Conservation (phyloP, 2,329 filamentous ascomycete species). For the Sarocladiaceae sp. region DNA sequence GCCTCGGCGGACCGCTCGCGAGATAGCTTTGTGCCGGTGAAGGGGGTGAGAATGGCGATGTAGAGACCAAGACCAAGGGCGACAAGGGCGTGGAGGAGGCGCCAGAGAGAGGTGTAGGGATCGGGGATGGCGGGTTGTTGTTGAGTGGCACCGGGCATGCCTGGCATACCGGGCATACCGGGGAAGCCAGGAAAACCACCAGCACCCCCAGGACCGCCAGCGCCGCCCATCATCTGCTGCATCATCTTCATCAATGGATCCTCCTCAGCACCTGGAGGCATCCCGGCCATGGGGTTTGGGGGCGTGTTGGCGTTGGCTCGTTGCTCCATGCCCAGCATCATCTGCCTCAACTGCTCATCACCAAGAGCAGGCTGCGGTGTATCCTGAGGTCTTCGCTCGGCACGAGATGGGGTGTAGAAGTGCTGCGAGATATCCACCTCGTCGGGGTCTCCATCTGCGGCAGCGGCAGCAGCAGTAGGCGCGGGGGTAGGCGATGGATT, state of each 20-base stretch:
- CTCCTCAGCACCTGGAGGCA: slow-evolving; percentile 19
- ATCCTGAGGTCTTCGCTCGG: slow-evolving; percentile 11
- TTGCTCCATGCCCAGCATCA: slow-evolving; percentile 57
- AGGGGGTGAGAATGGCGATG: slow-evolving; percentile 60
- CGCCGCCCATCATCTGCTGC: slow-evolving; percentile 60
- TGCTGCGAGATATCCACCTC: slow-evolving; percentile 77
- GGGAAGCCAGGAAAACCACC: slow-evolving; percentile 27
- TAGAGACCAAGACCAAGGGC: slow-evolving; percentile 65
- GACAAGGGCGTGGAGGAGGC: slow-evolving; percentile 66
- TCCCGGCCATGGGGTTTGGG: slow-evolving; percentile 6
- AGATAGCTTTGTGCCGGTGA: slow-evolving; percentile 58
- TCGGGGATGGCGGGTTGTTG: slow-evolving; percentile 24
- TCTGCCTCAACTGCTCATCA: slow-evolving; percentile 57
- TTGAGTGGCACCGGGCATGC: slow-evolving; percentile 36
- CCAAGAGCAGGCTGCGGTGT: slow-evolving; percentile 29
- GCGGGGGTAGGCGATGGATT: slow-evolving; percentile 23
- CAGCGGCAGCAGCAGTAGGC: slow-evolving; percentile 26
- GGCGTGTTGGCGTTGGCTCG: slow-evolving; percentile 21
- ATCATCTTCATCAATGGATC: slow-evolving; percentile 58
- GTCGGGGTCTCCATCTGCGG: slow-evolving; percentile 55
- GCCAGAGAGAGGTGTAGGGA: slow-evolving; percentile 53
- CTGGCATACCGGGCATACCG: slow-evolving; percentile 36
- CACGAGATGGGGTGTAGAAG: slow-evolving; percentile 52
- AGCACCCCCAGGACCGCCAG: slow-evolving; percentile 20
- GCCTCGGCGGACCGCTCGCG: slow-evolving; percentile 38